Evolutionary conservation across 2,329 filamentous ascomycete genomes (phyloP), one percentile per base, ranked within the genome.

Genomic region (Aspergillus intermedius): DNA sequence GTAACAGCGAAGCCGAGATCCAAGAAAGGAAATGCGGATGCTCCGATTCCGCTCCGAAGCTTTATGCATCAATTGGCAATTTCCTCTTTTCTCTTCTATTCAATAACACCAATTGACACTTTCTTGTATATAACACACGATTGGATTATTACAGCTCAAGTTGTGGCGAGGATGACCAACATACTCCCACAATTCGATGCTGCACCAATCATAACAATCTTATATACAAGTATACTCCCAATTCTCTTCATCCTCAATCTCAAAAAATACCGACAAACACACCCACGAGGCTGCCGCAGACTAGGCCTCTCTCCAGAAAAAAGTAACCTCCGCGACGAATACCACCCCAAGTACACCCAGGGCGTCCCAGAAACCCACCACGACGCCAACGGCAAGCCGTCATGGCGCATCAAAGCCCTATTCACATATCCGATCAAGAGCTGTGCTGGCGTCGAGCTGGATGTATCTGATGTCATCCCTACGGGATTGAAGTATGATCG

Each of bases 351-450:
- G 46, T 80, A 78, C 60, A 70, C 60, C 43, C 54, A 67, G 19
- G 71, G 68, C 15, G 58, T 63, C 8, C 58, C 68, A 4, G 58
- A 50, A 17, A 39, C 51, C 6, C 48, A 55, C 13, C 60, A 57
- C 10, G 70, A 74, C 47, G 56, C 64, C 45, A 51, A 60, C 35
- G 65, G 63, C 2, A 54, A 56, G 8, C 64, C 68, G 19, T 65
- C 65, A 49, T 76, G 75, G 68, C 69, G 67, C 32, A 71, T 86
- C 43, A 84, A 88, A 65, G 87, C 86, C 48, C 74, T 95, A 45
- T 84, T 83, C 71, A 78, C 90, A 51, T 91, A 93, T 66, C 90
- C 91, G 1, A 72, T 95, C 65, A 91, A 94, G 71, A 88, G 86
- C 49, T 95, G 89, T 65, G 75, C 74, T 48, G 87, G 86, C 23